These are phyloP conservation scores for Maudiozyma turicensis DNA, from an alignment of 805 yeast species.

Conservation along the genomic window DNA sequence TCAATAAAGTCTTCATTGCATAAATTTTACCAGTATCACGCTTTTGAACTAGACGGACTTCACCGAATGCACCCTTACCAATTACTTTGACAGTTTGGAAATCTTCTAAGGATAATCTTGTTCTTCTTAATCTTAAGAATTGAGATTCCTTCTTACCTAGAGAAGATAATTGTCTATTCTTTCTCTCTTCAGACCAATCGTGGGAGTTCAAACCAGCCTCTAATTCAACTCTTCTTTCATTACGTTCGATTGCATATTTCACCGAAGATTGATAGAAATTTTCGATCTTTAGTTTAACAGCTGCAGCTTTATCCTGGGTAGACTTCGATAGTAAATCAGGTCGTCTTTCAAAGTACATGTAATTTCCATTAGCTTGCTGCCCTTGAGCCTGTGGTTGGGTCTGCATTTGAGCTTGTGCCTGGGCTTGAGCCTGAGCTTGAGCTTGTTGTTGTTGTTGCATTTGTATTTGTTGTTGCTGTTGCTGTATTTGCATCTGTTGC, in stretches of 20 bases:
- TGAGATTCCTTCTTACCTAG: slow-evolving; percentile 86
- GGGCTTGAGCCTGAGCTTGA: too few relatives aligned
- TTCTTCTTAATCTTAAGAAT: slow-evolving; percentile 73
- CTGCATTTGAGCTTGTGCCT: slow-evolving; percentile 4
- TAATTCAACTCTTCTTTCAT: slow-evolving; percentile 79
- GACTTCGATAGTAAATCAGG: slow-evolving; percentile 67
- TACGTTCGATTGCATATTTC: slow-evolving; percentile 87
- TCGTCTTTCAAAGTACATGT: slow-evolving; percentile 69
- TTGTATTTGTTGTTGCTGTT: slow-evolving; percentile 26
- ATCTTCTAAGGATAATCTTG: slow-evolving; percentile 73
- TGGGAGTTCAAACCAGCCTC: slow-evolving; percentile 63
- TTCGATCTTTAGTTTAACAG: slow-evolving; percentile 71
- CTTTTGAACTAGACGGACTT: slow-evolving; percentile 89
- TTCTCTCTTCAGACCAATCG: slow-evolving; percentile 76
- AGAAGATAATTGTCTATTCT: slow-evolving; percentile 67
- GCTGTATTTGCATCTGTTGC: slow-evolving; percentile 10
- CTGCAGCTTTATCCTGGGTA: slow-evolving; percentile 76
- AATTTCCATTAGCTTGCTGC: slow-evolving; percentile 29
- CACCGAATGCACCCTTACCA: slow-evolving; percentile 98
- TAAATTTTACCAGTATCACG: slow-evolving; percentile 80
- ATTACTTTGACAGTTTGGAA: slow-evolving; percentile 78
- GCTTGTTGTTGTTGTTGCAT: slow-evolving; percentile 15
- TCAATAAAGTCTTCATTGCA: slow-evolving; percentile 88
- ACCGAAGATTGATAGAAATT: slow-evolving; percentile 80
- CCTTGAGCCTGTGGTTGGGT: neutral